Evolutionary conservation across 805 yeast species (phyloP).

Genomic region (Cyberlindnera samutprakarnensis): DNA sequence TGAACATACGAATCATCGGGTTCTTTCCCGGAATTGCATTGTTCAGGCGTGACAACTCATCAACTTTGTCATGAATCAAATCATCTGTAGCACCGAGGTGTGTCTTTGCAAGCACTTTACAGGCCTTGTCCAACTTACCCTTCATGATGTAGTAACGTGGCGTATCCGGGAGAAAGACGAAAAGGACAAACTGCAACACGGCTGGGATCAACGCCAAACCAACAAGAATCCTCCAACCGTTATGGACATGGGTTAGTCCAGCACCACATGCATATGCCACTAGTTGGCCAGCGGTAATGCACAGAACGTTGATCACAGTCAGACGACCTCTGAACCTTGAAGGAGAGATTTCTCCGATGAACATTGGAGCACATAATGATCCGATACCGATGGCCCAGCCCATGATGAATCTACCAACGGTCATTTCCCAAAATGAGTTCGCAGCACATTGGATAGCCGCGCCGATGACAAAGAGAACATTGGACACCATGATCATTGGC

Average conservation of each 20-base stretch:
- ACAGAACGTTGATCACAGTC: slow-evolving; percentile 80
- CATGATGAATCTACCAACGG: slow-evolving; percentile 83
- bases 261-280: slow-evolving; percentile 93
- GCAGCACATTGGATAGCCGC: slow-evolving; percentile 81
- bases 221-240: slow-evolving; percentile 92
- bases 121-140: slow-evolving; percentile 59
- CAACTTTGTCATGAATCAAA: slow-evolving; percentile 57
- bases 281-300: slow-evolving; percentile 92
- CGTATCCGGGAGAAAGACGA: slow-evolving; percentile 88
- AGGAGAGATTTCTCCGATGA: slow-evolving; percentile 90
- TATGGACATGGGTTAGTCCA: slow-evolving; percentile 60
- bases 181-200: slow-evolving; percentile 63
- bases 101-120: slow-evolving; percentile 52
- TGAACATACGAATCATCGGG: slow-evolving; percentile 44
- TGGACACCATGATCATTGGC: slow-evolving; percentile 76
- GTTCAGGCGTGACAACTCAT: slow-evolving; percentile 50
- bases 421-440: slow-evolving; percentile 82
- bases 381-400: slow-evolving; percentile 98
- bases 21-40: slow-evolving; percentile 38
- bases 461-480: slow-evolving; percentile 75
- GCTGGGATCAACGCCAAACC: slow-evolving; percentile 90
- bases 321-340: slow-evolving; percentile 85
- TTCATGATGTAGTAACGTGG: slow-evolving; percentile 83
- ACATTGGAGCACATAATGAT: slow-evolving; percentile 88
- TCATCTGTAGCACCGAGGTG: slow-evolving; percentile 58